Evolutionary conservation across 1,284 basidiomycete genomes (phyloP), one percentile per base, ranked within the genome.

Genomic region (Pseudomicrostroma phylloplanum): DNA sequence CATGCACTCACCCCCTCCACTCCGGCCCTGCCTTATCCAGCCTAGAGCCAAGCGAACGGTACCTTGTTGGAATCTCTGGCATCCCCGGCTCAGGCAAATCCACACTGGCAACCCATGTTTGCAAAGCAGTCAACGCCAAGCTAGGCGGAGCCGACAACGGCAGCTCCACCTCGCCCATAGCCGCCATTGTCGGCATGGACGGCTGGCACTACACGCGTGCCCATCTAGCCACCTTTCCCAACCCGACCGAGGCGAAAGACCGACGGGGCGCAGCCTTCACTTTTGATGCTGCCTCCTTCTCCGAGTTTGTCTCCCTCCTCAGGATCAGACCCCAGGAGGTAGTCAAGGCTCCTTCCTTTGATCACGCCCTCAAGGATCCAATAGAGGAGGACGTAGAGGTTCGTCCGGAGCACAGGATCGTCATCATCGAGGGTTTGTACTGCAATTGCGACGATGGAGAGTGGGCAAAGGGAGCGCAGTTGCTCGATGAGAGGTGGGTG

Each of bases 81-180:
- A 85, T 90, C 15, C 90, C 91, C 6, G 90, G 88, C 0, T 89
- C 89, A 0, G 90, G 91, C 11, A 93, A 93, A 81, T 87, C 89
- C 0, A 85, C 87, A 0, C 83, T 92, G 21, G 84, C 89, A 1
- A 77, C 80, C 41, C 81, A 83, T 9, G 77, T 92, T 19, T 82
- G 86, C 3, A 70, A 82, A 7, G 51, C 53, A 0, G 57, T 71
- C 60, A 73, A 74, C 58, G 15, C 40, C 1, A 21, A n/a, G 8
- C 13, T 23, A 3, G 26, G 19, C 17, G 23, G 26, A 4, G 49
- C 17, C n/a, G 40, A 6, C 56, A 42, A 36, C 8, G 41, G 13
- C 57, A 55, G 15, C 3, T 39, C 42, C 15, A 39, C 54, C 3
- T 40, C 39, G n/a, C 6, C 46, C 8, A 75, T 75, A 48, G 86